These are phyloP conservation scores for Umbilicus rupestris DNA, from an alignment of 164 flowering plant genomes.

Conservation along the genomic window DNA sequence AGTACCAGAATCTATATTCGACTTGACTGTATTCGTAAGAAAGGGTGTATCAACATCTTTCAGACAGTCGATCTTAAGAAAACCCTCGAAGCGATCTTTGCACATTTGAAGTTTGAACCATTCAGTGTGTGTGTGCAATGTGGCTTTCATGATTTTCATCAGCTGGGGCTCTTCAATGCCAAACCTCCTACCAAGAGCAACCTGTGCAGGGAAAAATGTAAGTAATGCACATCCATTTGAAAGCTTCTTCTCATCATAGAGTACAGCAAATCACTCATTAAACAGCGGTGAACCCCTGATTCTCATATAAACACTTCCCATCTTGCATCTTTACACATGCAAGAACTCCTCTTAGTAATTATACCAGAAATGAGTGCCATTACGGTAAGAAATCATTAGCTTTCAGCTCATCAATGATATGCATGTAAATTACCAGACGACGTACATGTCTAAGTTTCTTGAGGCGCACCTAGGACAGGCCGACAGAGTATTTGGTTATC, in stretches of 20 bases:
- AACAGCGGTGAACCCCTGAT: no score
- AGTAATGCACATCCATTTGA: neutral
- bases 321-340: no score
- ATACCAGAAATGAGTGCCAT: no score
- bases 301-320: no score
- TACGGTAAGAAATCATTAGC: no score
- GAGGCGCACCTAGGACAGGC: no score
- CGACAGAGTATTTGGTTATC: no score
- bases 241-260: neutral
- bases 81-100: conserved; percentile 80
- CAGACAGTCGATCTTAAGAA: conserved; percentile 62
- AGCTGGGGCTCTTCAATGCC: conserved; percentile 95
- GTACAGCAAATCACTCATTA: no score
- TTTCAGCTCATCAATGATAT: no score
- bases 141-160: conserved; percentile 87
- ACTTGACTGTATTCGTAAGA: conserved; percentile 34
- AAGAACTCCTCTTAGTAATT: no score
- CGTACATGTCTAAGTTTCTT: no score
- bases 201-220: conserved; percentile 27
- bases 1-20: conserved; percentile 37
- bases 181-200: conserved; percentile 73
- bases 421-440: no score
- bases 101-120: conserved; percentile 97
- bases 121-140: conserved; percentile 73
- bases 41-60: conserved; percentile 51